Evolutionary conservation across 345 rosid species (phyloP), one percentile per base, ranked within the genome.

Genomic region (Citrus inodora): DNA sequence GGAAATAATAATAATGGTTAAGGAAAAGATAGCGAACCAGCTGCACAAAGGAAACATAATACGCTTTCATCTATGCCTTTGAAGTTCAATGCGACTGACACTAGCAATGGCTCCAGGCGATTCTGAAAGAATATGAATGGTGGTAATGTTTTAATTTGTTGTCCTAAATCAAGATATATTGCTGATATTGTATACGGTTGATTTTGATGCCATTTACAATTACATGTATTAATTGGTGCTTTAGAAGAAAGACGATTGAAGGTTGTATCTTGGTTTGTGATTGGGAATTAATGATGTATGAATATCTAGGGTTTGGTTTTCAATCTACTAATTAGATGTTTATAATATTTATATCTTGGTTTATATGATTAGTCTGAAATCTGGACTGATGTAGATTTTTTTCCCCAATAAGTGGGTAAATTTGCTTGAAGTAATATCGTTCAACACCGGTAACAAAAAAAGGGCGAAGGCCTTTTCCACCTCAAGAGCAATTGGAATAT

Each of bases 221-320:
- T 53, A 53, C 51, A 46, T 13, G 51, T 46, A 46, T 46, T 46
- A 46, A 46, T 46, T 46, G 51, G 17, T 3, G 51, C 28, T 67
- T 13, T 35, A 40, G 38, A 46, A 67, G 25, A 30, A 63, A 37
- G 58, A 19, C 25, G 19, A 33, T 14, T 19, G 53, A 73, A 10
- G 5, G 19, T 28, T 21, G 4, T 38, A 56, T 17, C 65, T 46
- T 30, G 46, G 75, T 75, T 37, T 67, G 65, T 53, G 71, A 71
- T 28, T 70, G 60, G 73, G 61, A 63, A 63, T 56, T 17, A 53
- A 53, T 71, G 32, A 5, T n/a, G 63, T 65, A 24, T 32, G 22
- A 33, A 55, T 56, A 63, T 53, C 61, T 76, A 80, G 79, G 83
- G 76, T 80, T 80, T 75, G 66, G 16, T 71, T 61, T 46, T 71